phyloP scores from a whole-genome alignment of 208 protist species.

The Leishmania lainsoni region DNA sequence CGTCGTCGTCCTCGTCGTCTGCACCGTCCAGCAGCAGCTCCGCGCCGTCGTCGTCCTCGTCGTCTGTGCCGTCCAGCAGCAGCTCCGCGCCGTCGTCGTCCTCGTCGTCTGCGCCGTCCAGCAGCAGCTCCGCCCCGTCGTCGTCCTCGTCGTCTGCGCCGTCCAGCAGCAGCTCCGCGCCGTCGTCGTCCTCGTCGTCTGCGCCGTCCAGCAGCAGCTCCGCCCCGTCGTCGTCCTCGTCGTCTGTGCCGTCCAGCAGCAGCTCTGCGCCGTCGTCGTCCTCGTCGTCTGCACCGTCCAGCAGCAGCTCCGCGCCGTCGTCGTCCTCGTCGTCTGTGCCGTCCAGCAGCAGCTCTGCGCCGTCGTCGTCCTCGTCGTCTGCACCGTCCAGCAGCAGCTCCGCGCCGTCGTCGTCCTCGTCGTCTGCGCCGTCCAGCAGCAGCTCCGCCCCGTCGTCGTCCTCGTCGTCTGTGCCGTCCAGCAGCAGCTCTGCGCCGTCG shows the following conservation, averaged over 20 bases:
- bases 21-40: slow-evolving; percentile 7
- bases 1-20: not conserved
- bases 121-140: not conserved
- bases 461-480: slow-evolving; percentile 4
- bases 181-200: not conserved
- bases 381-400: not conserved
- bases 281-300: not conserved
- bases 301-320: not conserved
- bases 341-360: not conserved
- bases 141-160: slow-evolving; percentile 1
- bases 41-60: not conserved
- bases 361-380: not conserved
- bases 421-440: not conserved
- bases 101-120: not conserved
- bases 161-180: not conserved
- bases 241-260: slow-evolving; percentile 8
- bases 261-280: not conserved
- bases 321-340: not conserved
- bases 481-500: not conserved
- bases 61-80: not conserved
- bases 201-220: not conserved
- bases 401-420: not conserved
- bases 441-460: not conserved
- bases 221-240: not conserved
- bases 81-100: not conserved